These are phyloP conservation scores for Globisporangium uncinulatum DNA, from an alignment of 352 stramenopile species.

Conservation along the genomic window DNA sequence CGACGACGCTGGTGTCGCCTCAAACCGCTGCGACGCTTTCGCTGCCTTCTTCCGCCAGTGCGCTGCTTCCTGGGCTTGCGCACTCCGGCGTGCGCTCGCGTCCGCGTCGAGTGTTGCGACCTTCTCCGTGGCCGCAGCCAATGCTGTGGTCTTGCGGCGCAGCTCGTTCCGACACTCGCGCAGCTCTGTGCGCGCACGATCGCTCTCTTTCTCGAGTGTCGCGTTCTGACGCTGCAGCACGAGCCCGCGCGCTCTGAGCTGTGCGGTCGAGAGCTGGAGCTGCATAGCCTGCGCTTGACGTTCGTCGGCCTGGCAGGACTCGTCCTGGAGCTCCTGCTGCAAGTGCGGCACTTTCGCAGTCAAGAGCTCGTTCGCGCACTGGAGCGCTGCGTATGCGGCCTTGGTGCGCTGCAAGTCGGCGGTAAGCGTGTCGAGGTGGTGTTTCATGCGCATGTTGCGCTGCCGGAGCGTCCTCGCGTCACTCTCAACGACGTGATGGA, in stretches of 20 bases:
- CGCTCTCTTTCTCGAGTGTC: slow-evolving; percentile 9
- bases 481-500: slow-evolving; percentile 18
- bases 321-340: slow-evolving; percentile 39
- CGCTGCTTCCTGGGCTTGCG: slow-evolving; percentile 22
- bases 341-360: slow-evolving; percentile 35
- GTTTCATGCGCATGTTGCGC: slow-evolving; percentile 35
- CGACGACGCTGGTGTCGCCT: no score
- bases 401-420: slow-evolving; percentile 33
- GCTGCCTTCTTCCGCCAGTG: slow-evolving; percentile 26
- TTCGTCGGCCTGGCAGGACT: slow-evolving; percentile 41
- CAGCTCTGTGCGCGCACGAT: slow-evolving; percentile 25
- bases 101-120: slow-evolving; percentile 24
- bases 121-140: slow-evolving; percentile 31
- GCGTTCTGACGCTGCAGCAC: no score
- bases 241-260: slow-evolving; percentile 36
- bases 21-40: slow-evolving; percentile 21
- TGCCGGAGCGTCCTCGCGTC: slow-evolving; percentile 38
- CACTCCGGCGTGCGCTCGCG: slow-evolving; percentile 17
- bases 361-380: slow-evolving; percentile 50
- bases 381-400: slow-evolving; percentile 29
- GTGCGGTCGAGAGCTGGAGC: slow-evolving; percentile 28
- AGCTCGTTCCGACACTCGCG: slow-evolving; percentile 27
- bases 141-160: slow-evolving; percentile 15
- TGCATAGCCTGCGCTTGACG: slow-evolving; percentile 36
- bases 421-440: slow-evolving; percentile 21